Evolutionary conservation across 306 rosid genomes (phyloP), one percentile per base, ranked within the genome.

Genomic region (Datisca glomerata): DNA sequence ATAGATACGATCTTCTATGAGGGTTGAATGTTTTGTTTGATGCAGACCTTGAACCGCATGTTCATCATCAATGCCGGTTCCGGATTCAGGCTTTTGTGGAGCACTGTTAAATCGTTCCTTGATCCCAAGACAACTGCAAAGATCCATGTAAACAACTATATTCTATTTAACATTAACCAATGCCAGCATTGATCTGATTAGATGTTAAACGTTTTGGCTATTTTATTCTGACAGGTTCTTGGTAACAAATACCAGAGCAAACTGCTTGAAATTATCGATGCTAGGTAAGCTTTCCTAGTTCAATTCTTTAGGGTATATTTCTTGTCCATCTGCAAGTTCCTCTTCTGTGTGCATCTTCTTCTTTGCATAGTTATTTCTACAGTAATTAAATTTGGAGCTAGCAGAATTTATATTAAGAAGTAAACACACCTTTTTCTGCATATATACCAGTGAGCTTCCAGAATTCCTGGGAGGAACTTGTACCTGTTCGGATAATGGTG

Each of bases 61-160:
- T 84, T 83, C 79, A 89, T 89, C 75, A 84, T 89, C 78, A 89
- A 89, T 59, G 98, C 91, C 47, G 98, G 95, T 64, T 73, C 95
- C 31, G 95, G 98, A 35, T 89, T 89, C 52, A 78, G 93, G 68
- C 79, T 89, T 68, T 51, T 80, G 66, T 84, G 98, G 98, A 84
- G 65, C 78, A 89, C 95, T 0, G 79, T 89, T 47, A 89, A 80
- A 57, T 67, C 93, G 19, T 89, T 89, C 71, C 83, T 89, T 51
- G 98, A 89, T 45, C 95, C 95, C 24, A 84, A 89, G 70, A 89
- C 98, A 33, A 63, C 95, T 10, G 61, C 93, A 22, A 84, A 89
- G 66, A 84, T 89, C 59, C 43, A 89, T 63, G 95, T 89, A 59
- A 75, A 72, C 50, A 9, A 19, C 41, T 21, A 42, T 19, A n/a